Evolutionary conservation across 2,329 filamentous ascomycete genomes (phyloP), one percentile per base, ranked within the genome.

Genomic region (Penicillium griseofulvum): DNA sequence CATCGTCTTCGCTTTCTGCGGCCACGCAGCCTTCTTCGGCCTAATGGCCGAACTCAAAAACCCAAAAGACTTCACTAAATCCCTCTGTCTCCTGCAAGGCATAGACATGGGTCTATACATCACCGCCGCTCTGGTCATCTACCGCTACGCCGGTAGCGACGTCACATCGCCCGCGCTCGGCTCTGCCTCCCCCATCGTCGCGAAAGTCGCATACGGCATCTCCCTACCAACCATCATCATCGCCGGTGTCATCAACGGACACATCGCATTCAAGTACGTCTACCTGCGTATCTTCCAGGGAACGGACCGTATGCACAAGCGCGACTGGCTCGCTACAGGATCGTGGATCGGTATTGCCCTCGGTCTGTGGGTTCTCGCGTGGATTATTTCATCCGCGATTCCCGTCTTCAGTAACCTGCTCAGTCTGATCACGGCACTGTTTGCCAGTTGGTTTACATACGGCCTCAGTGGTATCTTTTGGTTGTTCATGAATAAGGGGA

Each of bases 221-320:
- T 87, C 87, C 0, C 78, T 87, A 2, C 87, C 87, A 14, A 89
- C 87, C 2, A 89, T 90, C 55, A 76, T 90, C 45, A 83, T 90
- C 47, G 85, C 87, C 0, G 87, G 87, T 50, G 86, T 89, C 7
- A 87, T 90, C 59, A 86, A 88, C 66, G 86, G 82, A 12, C 83
- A 87, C 56, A 83, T 89, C 2, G 85, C 84, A 2, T 79, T 79
- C 52, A 88, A 87, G 65, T 87, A 87, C 63, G 76, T 88, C 55
- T 90, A 87, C 65, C 74, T 83, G 4, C 82, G 87, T 29, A 68
- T 86, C 8, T 88, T 88, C 74, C 75, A 79, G 19, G 80, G 82
- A 56, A 85, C 82, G 8, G 79, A 83, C 63, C 80, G 81, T 62
- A 75, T 83, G 70, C 74, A 77, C 52, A 77, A 79, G 61, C 76